Percentiles rank a stretch among this genome's conserved stretches.
Conservation (phyloP, 208 protist species). For the Acanthamoeba polyphaga region DNA sequence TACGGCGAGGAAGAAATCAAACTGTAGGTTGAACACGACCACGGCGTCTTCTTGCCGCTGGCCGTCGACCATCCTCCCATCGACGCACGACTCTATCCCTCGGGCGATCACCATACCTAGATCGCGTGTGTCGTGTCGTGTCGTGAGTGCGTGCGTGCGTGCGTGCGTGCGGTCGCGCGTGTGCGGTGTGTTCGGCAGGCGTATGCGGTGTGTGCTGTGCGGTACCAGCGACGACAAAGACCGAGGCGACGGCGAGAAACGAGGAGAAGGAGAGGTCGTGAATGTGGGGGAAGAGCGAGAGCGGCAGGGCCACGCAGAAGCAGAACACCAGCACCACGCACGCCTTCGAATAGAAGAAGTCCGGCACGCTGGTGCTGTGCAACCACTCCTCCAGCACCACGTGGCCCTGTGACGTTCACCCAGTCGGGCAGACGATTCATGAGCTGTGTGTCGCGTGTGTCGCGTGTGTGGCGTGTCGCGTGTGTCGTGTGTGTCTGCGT, state of each 20-base stretch:
- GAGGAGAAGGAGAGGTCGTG: conserved; percentile 61
- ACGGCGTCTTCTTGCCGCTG: neutral
- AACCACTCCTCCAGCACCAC: conserved; percentile 51
- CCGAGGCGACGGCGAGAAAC: conserved; percentile 53
- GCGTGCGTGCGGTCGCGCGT: neutral
- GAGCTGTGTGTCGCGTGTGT: neutral
- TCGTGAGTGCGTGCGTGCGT: no score
- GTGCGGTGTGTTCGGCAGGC: neutral
- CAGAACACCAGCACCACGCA: conserved; percentile 72
- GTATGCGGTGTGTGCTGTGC: neutral
- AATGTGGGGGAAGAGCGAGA: conserved; percentile 64
- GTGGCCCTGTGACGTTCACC: neutral
- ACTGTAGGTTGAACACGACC: neutral
- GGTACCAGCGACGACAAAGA: conserved; percentile 59
- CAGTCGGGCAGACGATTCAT: neutral
- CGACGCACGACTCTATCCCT: conserved; percentile 27
- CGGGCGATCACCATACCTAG: neutral
- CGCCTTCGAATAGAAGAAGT: conserved; percentile 38
- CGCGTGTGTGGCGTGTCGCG: no score
- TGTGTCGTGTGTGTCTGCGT: no score
- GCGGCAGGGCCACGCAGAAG: conserved; percentile 42
- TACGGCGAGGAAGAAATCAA: conserved; percentile 32
- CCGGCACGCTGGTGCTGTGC: neutral
- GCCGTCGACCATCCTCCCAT: neutral
- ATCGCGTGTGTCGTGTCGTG: neutral